These are phyloP conservation scores for Dothideomycetes sp. DNA, from an alignment of 2,329 filamentous ascomycete genomes.

Conservation along the genomic window DNA sequence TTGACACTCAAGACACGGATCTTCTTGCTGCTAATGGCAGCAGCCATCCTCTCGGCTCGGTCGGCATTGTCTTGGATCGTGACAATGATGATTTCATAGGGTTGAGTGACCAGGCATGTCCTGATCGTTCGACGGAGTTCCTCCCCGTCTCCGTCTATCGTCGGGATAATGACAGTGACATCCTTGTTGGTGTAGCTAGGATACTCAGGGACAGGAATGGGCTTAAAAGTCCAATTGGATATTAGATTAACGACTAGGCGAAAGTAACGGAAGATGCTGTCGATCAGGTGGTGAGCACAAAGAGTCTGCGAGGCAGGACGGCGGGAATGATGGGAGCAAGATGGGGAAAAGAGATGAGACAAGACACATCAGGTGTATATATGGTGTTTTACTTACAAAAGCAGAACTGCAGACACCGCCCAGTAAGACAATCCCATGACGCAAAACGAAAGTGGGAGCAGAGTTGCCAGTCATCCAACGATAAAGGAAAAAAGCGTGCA, in stretches of 20 bases:
- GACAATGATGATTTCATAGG: slow-evolving; percentile 69
- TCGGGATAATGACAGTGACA: slow-evolving; percentile 90
- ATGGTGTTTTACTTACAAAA: no score
- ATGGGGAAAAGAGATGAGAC: not conserved
- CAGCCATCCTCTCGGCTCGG: slow-evolving; percentile 39
- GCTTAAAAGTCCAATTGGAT: slow-evolving; percentile 80
- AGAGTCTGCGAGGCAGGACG: not conserved
- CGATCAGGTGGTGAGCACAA: slow-evolving; percentile 12
- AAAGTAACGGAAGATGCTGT: slow-evolving; percentile 77
- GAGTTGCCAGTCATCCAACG: slow-evolving; percentile 1
- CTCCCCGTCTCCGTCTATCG: slow-evolving; percentile 77
- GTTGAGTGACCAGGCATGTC: slow-evolving; percentile 63
- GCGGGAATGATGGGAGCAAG: not conserved
- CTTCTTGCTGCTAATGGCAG: slow-evolving; percentile 51
- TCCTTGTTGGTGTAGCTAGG: slow-evolving; percentile 72
- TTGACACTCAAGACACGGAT: slow-evolving; percentile 67
- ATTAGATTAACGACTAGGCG: slow-evolving; percentile 76
- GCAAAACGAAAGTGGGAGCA: slow-evolving; percentile 15
- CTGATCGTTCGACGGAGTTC: slow-evolving; percentile 73
- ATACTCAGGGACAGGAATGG: slow-evolving; percentile 70
- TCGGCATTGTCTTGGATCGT: slow-evolving; percentile 74
- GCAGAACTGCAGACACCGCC: slow-evolving; percentile 15
- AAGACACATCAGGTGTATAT: no score
- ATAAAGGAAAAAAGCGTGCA: slow-evolving; percentile 7
- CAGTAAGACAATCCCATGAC: slow-evolving; percentile 17